A percentile compares a stretch with the other conserved stretches of the same genome.
Conservation (phyloP, 176 grass and related monocot genomes). For the Typha latifolia region DNA sequence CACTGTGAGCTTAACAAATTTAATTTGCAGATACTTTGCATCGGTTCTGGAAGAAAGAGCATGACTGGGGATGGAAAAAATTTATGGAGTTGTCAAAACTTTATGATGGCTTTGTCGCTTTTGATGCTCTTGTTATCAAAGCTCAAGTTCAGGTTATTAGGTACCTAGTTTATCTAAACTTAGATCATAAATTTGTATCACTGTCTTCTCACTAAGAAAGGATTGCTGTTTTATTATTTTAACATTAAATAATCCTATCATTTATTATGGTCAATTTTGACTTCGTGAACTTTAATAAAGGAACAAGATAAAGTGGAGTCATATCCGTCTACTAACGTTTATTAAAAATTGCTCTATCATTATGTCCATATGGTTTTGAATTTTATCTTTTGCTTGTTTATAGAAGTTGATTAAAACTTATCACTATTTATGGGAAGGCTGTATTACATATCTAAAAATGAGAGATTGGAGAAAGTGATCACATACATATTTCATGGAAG, state of each 20-base stretch:
- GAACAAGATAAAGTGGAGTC: no score
- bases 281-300: no score
- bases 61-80: constrained; percentile 99
- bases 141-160: constrained; percentile 99
- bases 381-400: no score
- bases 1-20: constrained; percentile 28
- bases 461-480: no score
- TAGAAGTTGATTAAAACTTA: no score
- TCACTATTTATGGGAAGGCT: no score
- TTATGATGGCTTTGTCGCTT: constrained; percentile 77
- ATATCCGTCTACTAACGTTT: no score
- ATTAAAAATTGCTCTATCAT: no score
- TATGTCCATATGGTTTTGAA: no score
- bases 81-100: constrained; percentile 99
- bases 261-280: no score
- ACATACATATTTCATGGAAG: no score
- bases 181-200: not conserved
- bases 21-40: constrained; percentile 94
- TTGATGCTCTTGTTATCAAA: constrained; percentile 92
- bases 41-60: constrained; percentile 99
- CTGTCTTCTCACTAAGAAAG: not conserved
- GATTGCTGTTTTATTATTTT: not conserved
- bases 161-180: constrained; percentile 34
- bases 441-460: no score
- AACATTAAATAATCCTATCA: not conserved